Evolutionary conservation across 805 yeast genomes (phyloP), one percentile per base, ranked within the genome.

Genomic region (Ogataea pilisensis): DNA sequence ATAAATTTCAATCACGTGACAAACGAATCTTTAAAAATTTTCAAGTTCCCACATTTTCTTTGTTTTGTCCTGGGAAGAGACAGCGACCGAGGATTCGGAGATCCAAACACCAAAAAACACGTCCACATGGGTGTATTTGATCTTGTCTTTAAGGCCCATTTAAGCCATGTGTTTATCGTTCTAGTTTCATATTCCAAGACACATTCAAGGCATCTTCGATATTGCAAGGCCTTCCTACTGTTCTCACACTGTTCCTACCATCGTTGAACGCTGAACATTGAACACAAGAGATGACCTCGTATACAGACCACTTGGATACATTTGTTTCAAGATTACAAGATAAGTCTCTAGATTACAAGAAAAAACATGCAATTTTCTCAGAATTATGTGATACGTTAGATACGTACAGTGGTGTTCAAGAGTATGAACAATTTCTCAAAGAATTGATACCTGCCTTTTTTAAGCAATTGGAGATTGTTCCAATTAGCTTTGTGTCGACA

Each of bases 331-430:
- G 84, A 55, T 74, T 86, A 17, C 62, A 65, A 42, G 79, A 73
- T 43, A 80, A 73, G 35, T 66, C 70, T 41, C 62, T 68, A 36
- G 90, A 82, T 57, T 71, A 72, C 48, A 75, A 76, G 46, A 66
- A 76, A 9, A 80, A 80, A 50, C 83, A 85, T 47, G 69, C 89
- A 1, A 76, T 80, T 7, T 75, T 88, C 31, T 79, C 89, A 4
- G 97, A 91, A 61, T 68, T 91, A 34, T 75, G 93, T 45, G 98
- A 91, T 61, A 77, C 88, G 60, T 73, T 89, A 31, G 98, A 91
- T 57, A 75, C 88, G 2, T 84, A 85, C 62, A 83, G 83, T 46
- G 84, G 87, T 8, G 76, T 88, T 4, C 78, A 79, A 18, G 97
- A 90, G 51, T 88, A 89, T 60, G 89, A 83, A 45, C 73, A 76